Percentiles rank a stretch among this genome's conserved stretches.
Conservation (phyloP, 208 protist species). For the Leishmania tropica region DNA sequence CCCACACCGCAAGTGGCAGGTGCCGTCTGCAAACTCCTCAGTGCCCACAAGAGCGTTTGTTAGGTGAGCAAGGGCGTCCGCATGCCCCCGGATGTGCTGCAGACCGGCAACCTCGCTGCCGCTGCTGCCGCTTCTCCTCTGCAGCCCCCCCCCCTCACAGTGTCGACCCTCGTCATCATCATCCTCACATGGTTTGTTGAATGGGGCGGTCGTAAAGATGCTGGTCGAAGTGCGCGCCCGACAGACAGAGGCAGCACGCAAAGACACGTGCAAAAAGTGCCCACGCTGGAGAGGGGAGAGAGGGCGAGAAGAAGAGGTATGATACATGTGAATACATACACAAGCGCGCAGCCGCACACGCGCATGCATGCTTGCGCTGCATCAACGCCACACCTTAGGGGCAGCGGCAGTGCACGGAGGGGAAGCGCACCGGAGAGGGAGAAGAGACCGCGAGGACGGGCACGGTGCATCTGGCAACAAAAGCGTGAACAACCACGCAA, state of each 20-base stretch:
- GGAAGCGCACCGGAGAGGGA: not conserved
- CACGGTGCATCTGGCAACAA: not conserved
- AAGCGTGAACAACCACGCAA: not conserved
- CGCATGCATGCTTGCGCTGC: constrained; percentile 1
- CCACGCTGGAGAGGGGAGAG: not conserved
- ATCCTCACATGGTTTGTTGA: not conserved
- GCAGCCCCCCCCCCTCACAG: not conserved
- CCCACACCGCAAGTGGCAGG: not conserved
- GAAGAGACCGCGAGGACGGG: not conserved
- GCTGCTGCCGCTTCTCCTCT: not conserved
- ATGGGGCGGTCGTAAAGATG: not conserved
- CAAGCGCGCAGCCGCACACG: not conserved
- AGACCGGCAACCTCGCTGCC: not conserved
- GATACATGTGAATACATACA: not conserved
- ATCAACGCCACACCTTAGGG: not conserved
- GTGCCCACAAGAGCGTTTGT: not conserved
- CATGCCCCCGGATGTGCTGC: not conserved
- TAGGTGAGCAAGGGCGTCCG: not conserved
- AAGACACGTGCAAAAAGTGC: too few species aligned
- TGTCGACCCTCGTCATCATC: not conserved
- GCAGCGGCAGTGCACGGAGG: not conserved
- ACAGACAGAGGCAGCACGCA: not conserved
- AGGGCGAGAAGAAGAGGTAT: constrained; percentile 12
- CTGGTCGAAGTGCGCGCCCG: not conserved
- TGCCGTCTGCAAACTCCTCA: not conserved